Base-by-base conservation (phyloP, 129 eudicot genomes). In the Saussurea involucrata region DNA sequence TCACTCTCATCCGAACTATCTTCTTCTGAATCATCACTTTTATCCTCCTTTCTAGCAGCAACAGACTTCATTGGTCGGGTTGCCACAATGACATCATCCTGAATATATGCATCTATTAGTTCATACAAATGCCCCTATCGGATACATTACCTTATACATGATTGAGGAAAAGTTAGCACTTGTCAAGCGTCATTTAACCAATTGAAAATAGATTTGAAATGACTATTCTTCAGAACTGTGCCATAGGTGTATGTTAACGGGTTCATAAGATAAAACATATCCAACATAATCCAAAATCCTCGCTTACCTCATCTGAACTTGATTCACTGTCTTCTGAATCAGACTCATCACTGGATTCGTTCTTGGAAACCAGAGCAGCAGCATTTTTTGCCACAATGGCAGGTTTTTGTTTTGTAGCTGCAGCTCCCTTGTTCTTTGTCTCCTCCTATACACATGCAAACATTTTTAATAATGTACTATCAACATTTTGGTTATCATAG, bases 271-370 rank as follows among this genome's bases (percentile, higher is more conserved):
- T 11, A 17, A 65, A 20, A 20, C 25, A 63, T 20, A 65, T 25
- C 69, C 31, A 65, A 65, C 32, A 28, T 10, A 65, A 65, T 28
- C 3, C 20, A 49, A 25, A 44, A 69, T 22, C 25, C 64, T 65
- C 42, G n/a, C 27, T 53, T 75, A 32, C 80, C 44, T 77, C 89
- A 60, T 85, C 89, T 58, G 80, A 74, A 32, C 63, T 37, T 12
- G 18, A 15, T 44, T 80, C 83, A 31, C 57, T 44, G 17, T 86
- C 90, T 42, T 86, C 85, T n/a, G 76, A 69, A 34, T 76, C 81
- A 22, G 86, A 82, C 34, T 65, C 83, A 73, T 71, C 79, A 66
- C 86, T 81, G 5, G 90, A 79, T 67, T 86, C 87, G 7, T 71
- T 82, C 78, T 78, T 66, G 57, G 57, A 44, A 63, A 79, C 80